Evolutionary conservation across 805 yeast species (phyloP).

Genomic region (Hanseniaspora occidentalis): DNA sequence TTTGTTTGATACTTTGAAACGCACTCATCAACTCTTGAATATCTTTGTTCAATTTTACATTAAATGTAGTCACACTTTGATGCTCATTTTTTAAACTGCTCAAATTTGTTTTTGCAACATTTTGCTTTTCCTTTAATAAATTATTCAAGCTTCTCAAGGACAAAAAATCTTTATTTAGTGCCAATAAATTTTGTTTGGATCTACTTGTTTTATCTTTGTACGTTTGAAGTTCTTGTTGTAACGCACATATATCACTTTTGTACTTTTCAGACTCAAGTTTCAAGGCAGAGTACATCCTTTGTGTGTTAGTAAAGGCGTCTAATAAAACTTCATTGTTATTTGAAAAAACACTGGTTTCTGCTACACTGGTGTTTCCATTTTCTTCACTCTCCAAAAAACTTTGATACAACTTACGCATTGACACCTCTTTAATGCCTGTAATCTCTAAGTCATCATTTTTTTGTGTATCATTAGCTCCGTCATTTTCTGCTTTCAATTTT

Average conservation of each 20-base stretch:
- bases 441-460: slow-evolving; percentile 29
- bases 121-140: slow-evolving; percentile 9
- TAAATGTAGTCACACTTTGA: neutral
- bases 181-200: slow-evolving; percentile 19
- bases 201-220: slow-evolving; percentile 15
- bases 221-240: slow-evolving; percentile 14
- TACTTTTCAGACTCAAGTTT: slow-evolving; percentile 23
- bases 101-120: slow-evolving; percentile 12
- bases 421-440: slow-evolving; percentile 27
- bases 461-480: slow-evolving; percentile 11
- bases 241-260: slow-evolving; percentile 16
- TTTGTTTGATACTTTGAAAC: neutral
- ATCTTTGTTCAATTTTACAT: slow-evolving; percentile 13
- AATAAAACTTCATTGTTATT: slow-evolving; percentile 26
- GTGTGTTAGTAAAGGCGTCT: slow-evolving; percentile 29
- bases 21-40: slow-evolving; percentile 10
- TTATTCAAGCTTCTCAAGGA: neutral
- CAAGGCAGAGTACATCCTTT: slow-evolving; percentile 23
- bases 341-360: slow-evolving; percentile 7
- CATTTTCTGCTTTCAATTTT: too few species aligned
- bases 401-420: neutral
- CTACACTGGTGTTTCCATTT: neutral
- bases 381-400: too few species aligned
- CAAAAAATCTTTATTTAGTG: slow-evolving; percentile 9
- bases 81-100: neutral